phyloP scores from a whole-genome alignment of 192 early-diverging fungal species.

The Phlyctochytrium bullatum region DNA sequence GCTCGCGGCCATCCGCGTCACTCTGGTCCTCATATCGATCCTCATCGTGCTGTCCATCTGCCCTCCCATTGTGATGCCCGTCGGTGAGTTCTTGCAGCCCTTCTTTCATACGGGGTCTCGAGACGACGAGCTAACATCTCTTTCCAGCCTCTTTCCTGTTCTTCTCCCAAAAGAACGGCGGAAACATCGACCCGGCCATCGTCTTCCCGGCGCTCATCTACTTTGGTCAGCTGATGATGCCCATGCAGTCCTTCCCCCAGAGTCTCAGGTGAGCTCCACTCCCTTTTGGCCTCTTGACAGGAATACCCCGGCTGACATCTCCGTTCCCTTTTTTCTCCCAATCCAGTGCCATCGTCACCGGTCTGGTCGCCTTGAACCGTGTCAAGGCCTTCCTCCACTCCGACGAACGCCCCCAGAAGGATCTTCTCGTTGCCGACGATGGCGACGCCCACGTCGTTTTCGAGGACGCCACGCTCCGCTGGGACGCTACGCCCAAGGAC shows the following conservation, averaged over 20 bases:
- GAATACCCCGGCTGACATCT: too few species aligned
- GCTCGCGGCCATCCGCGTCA: not conserved
- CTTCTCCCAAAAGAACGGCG: not conserved
- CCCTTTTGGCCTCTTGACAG: too few species aligned
- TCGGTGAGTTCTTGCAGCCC: not conserved
- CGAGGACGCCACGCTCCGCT: constrained; percentile 12
- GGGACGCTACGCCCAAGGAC: constrained; percentile 1
- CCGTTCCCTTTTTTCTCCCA: constrained; percentile 2
- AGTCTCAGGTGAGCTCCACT: constrained; percentile 31
- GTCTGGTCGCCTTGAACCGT: constrained; percentile 16
- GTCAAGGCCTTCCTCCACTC: constrained; percentile 21
- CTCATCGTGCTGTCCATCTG: not conserved
- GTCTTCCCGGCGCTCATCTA: constrained; percentile 61
- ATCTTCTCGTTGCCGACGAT: not conserved
- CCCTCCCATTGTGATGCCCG: not conserved
- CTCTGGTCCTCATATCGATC: not conserved
- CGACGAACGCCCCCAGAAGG: constrained; percentile 1
- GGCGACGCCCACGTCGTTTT: constrained; percentile 9
- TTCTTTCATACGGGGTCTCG: too few species aligned
- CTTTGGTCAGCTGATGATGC: constrained; percentile 55
- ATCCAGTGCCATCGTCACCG: not conserved
- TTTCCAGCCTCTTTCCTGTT: not conserved
- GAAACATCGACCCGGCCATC: constrained; percentile 37
- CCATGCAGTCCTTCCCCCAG: constrained; percentile 48
- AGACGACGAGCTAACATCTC: too few species aligned